These are phyloP conservation scores for Ascochyta rabiei DNA, from an alignment of 2,329 filamentous ascomycete species.

Conservation along the genomic window DNA sequence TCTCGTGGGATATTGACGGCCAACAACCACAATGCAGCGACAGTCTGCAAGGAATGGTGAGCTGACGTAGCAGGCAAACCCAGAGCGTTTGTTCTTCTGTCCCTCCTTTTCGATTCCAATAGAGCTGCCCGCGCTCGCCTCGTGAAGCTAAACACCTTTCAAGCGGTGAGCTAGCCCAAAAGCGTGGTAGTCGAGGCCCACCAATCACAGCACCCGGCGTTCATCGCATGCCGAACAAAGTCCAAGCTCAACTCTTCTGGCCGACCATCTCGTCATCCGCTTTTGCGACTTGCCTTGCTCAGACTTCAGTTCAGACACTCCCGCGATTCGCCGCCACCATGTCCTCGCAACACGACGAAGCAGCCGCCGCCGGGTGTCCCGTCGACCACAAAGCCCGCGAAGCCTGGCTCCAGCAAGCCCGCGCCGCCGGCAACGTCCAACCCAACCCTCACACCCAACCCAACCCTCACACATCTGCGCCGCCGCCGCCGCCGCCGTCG, in stretches of 20 bases:
- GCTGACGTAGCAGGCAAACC: not conserved
- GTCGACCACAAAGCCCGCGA: slow-evolving; percentile 90
- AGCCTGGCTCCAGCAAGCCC: slow-evolving; percentile 79
- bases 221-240: slow-evolving; percentile 21
- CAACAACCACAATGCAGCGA: not conserved
- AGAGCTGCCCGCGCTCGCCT: slow-evolving; percentile 4
- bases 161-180: slow-evolving; percentile 21
- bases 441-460: slow-evolving; percentile 27
- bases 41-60: too few species aligned
- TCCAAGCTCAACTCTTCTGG: slow-evolving; percentile 34
- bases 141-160: slow-evolving; percentile 7
- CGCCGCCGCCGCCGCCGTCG: slow-evolving; percentile 15
- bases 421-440: slow-evolving; percentile 46
- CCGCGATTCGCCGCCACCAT: slow-evolving; percentile 20
- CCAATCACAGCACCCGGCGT: slow-evolving; percentile 28
- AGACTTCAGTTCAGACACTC: not conserved
- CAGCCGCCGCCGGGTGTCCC: slow-evolving; percentile 65
- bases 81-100: not conserved
- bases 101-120: slow-evolving; percentile 10
- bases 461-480: slow-evolving; percentile 25
- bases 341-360: slow-evolving; percentile 35
- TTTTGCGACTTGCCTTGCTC: slow-evolving; percentile 9
- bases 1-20: slow-evolving; percentile 1
- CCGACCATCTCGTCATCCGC: slow-evolving; percentile 28
- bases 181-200: slow-evolving; percentile 6